These are phyloP conservation scores for Gnomoniopsis smithogilvyi DNA, from an alignment of 2,329 filamentous ascomycete genomes.

Conservation along the genomic window DNA sequence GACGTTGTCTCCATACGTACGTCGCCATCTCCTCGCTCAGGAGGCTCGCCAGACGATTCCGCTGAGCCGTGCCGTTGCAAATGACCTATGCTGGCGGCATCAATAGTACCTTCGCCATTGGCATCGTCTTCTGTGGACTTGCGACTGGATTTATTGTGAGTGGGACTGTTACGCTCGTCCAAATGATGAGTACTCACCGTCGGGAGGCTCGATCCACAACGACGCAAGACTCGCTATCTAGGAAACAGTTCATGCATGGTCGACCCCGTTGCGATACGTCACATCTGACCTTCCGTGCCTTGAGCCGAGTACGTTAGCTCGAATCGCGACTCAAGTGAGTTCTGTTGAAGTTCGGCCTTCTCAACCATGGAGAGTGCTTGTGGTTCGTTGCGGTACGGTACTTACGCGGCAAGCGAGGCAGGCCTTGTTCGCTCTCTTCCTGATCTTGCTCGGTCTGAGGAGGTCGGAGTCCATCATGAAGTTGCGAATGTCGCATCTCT, in stretches of 20 bases:
- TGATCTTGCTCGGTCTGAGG: constrained; percentile 27
- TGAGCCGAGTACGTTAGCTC: too few relatives aligned
- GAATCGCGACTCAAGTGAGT: too few relatives aligned
- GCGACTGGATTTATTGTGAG: neutral
- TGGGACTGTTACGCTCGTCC: neutral
- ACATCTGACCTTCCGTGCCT: constrained; percentile 48
- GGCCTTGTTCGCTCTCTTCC: constrained; percentile 47
- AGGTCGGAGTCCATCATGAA: constrained; percentile 1
- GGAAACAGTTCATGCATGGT: constrained; percentile 51
- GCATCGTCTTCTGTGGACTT: constrained; percentile 1
- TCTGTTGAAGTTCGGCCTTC: too few relatives aligned
- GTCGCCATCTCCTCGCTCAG: constrained; percentile 20
- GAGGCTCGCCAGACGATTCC: constrained; percentile 20
- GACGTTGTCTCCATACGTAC: neutral
- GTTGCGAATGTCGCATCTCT: neutral
- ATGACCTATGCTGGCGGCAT: neutral
- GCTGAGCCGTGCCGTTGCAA: neutral
- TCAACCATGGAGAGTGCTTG: too few relatives aligned
- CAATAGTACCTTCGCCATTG: neutral
- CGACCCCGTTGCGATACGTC: constrained; percentile 46
- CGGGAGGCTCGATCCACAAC: constrained; percentile 37
- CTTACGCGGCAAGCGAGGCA: constrained; percentile 50
- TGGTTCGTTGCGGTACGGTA: too few relatives aligned
- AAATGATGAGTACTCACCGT: constrained; percentile 28
- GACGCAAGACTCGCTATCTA: constrained; percentile 44